Percentiles rank a stretch among this genome's conserved stretches.
phyloP scores from a whole-genome alignment of 1,284 basidiomycete species.

The Singerocomus inundabilis region DNA sequence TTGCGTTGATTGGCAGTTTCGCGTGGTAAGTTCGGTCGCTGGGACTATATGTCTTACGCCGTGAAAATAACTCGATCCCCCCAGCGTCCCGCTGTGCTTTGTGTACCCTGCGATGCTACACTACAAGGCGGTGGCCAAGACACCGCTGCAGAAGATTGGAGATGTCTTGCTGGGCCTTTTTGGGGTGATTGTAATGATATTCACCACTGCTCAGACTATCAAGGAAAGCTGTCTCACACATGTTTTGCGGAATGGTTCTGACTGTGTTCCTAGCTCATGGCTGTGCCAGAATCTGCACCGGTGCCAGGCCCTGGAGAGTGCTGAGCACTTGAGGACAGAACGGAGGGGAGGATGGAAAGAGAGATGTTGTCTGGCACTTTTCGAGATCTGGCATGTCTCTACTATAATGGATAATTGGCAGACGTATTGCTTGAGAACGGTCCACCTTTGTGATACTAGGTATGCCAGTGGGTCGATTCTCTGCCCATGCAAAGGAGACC shows the following conservation, averaged over 20 bases:
- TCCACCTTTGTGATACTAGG: constrained; percentile 10
- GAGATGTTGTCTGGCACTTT: not conserved
- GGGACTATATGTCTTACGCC: constrained; percentile 1
- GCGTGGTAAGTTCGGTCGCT: constrained; percentile 72
- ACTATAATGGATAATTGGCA: constrained; percentile 16
- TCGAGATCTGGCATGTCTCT: constrained; percentile 14
- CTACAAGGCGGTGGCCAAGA: constrained; percentile 83
- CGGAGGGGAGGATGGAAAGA: constrained; percentile 1
- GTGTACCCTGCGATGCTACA: constrained; percentile 95
- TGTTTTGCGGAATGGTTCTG: constrained; percentile 12
- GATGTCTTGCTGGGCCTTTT: constrained; percentile 85
- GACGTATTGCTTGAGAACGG: constrained; percentile 18
- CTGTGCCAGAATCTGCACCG: constrained; percentile 12
- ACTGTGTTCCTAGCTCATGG: constrained; percentile 29
- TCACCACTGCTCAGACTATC: constrained; percentile 83
- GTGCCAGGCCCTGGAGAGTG: constrained; percentile 19
- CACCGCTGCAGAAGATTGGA: constrained; percentile 62
- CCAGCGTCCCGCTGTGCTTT: constrained; percentile 89
- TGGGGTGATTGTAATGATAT: constrained; percentile 78
- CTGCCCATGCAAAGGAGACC: constrained; percentile 19
- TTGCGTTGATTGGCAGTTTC: constrained; percentile 89
- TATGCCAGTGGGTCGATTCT: constrained; percentile 14
- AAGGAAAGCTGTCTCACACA: constrained; percentile 39
- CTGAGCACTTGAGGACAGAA: constrained; percentile 17
- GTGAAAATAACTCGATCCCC: constrained; percentile 9